These are phyloP conservation scores for Trebouxia sp. DNA, from an alignment of 139 green algal species.

Conservation along the genomic window DNA sequence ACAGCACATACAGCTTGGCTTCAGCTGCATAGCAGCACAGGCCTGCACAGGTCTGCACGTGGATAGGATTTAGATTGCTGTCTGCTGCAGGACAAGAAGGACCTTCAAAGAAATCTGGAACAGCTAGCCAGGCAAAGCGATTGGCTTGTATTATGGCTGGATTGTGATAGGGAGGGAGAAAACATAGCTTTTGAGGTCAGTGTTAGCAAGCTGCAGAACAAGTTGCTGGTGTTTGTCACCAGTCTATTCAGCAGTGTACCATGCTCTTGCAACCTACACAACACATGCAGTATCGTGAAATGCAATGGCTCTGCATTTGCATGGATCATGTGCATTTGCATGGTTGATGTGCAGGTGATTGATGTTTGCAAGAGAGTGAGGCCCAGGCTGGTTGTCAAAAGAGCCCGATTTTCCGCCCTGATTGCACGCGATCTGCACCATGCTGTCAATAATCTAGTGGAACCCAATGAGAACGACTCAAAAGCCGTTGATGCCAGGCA, in stretches of 20 bases:
- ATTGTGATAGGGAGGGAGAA: conserved; percentile 98
- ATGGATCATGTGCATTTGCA: background rate
- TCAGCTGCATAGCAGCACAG: background rate
- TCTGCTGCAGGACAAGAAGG: conserved; percentile 62
- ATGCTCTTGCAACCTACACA: background rate
- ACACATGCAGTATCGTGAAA: background rate
- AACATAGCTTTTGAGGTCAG: conserved; percentile 97
- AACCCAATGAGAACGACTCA: conserved; percentile 78
- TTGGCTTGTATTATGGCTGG: conserved; percentile 96
- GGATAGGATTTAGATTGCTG: background rate
- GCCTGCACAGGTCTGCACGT: background rate
- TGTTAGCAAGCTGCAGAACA: too few species aligned
- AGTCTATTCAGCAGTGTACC: background rate
- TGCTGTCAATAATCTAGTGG: conserved; percentile 61
- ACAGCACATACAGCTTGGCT: background rate
- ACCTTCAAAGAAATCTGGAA: conserved; percentile 77
- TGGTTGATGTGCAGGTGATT: conserved; percentile 62
- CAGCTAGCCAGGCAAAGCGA: conserved; percentile 63
- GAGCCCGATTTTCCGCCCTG: conserved; percentile 90
- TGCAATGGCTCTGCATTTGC: background rate
- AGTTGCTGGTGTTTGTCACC: background rate
- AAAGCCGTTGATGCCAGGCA: conserved; percentile 90
- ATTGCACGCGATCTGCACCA: conserved; percentile 67
- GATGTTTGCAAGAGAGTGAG: conserved; percentile 78
- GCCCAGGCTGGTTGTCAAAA: conserved; percentile 63